Evolutionary conservation across 805 yeast species (phyloP).

Genomic region (Huiozyma naganishii): DNA sequence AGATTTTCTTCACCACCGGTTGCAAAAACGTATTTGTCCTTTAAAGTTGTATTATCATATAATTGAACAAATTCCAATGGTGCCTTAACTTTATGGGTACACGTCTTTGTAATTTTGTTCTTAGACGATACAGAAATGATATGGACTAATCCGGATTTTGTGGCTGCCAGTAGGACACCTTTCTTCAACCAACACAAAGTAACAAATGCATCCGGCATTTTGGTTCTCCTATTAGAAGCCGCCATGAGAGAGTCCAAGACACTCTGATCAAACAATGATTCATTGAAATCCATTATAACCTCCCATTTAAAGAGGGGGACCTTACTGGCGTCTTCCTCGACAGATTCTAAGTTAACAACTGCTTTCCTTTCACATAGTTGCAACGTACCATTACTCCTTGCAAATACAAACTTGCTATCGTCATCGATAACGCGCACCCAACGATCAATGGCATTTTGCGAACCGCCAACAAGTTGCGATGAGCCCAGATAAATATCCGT

Average conservation of each 20-base stretch:
- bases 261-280: slow-evolving; percentile 15
- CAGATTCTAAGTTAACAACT: neutral
- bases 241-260: slow-evolving; percentile 15
- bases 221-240: slow-evolving; percentile 22
- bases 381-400: slow-evolving; percentile 37
- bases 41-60: slow-evolving; percentile 34
- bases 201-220: slow-evolving; percentile 30
- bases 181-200: slow-evolving; percentile 23
- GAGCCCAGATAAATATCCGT: too few relatives aligned
- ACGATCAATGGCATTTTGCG: slow-evolving; percentile 28
- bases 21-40: slow-evolving; percentile 38
- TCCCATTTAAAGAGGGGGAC: neutral
- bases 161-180: slow-evolving; percentile 23
- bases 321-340: neutral
- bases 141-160: slow-evolving; percentile 29
- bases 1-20: slow-evolving; percentile 75
- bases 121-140: slow-evolving; percentile 15
- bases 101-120: slow-evolving; percentile 8
- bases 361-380: slow-evolving; percentile 27
- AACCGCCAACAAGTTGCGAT: too few relatives aligned
- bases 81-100: slow-evolving; percentile 29
- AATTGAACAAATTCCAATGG: slow-evolving; percentile 39
- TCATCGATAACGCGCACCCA: slow-evolving; percentile 6
- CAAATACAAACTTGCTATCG: slow-evolving; percentile 17
- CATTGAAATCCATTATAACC: slow-evolving; percentile 9